Base-by-base conservation (phyloP, 306 rosid genomes). In the Dicorynia guianensis region DNA sequence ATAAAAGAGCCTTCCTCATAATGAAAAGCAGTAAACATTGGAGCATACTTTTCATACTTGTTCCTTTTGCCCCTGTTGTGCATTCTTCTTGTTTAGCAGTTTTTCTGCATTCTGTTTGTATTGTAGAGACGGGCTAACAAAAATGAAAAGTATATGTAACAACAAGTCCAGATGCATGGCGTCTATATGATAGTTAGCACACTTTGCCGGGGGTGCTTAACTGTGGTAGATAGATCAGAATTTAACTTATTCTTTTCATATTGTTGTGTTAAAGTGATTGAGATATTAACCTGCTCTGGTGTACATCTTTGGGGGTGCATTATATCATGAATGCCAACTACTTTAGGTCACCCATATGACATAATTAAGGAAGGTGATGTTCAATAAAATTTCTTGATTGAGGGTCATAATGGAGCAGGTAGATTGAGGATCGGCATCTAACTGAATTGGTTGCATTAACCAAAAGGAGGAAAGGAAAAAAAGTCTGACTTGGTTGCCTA, bases 321-420 rank as follows among this genome's bases (percentile, higher is more conserved):
- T 49, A 57, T 36, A 63, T 11, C 18, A 74, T 53, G 53, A 55
- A 59, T 52, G 62, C 63, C 68, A 79, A 55, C 84, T 65, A 79
- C 76, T 83, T 55, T 75, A 56, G 78, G 52, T 39, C 67, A 55
- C 72, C 84, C 81, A 79, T 79, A 71, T 83, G 64, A 61, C 59
- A 71, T 76, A 71, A 83, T 36, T 70, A 54, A 39, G 58, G 73
- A 75, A 20, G 59, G 60, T 74, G 60, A 56, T 69, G 58, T 55
- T 70, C n/a, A 20, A 46, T 70, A 48, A 39, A 58, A 58, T 52
- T 63, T 52, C 72, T 79, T 71, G 46, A 66, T 59, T 80, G 34
- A 61, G 76, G 76, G 61, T 71, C 78, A 74, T 66, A 38, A 74
- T 75, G 69, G 75, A 63, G 83, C 73, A 52, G 83, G 63, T 50